These are phyloP conservation scores for Chalciporus pseudorubinellus DNA, from an alignment of 768 basidiomycete species.

Conservation along the genomic window DNA sequence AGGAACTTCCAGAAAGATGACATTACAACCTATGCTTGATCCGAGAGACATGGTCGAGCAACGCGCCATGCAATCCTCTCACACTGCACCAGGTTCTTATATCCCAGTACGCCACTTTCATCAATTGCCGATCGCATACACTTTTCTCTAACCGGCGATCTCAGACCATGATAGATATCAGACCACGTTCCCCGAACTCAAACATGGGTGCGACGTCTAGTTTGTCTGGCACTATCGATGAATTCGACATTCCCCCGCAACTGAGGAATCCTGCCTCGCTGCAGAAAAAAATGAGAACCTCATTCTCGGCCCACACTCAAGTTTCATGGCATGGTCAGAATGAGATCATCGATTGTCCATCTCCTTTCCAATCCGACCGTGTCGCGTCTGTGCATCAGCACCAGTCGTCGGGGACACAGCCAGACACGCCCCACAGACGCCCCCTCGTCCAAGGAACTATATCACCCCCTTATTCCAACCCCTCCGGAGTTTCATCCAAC, in stretches of 20 bases:
- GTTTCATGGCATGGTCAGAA: constrained; percentile 7
- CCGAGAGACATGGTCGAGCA: constrained; percentile 43
- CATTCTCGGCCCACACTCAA: constrained; percentile 12
- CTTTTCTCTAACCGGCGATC: constrained; percentile 18
- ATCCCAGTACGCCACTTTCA: constrained; percentile 35
- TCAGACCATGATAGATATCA: constrained; percentile 17
- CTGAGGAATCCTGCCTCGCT: constrained; percentile 28
- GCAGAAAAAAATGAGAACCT: constrained; percentile 19
- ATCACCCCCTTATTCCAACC: constrained; percentile 18
- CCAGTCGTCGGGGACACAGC: constrained; percentile 17
- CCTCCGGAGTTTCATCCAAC: constrained; percentile 17
- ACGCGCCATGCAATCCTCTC: constrained; percentile 30
- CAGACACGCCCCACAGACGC: constrained; percentile 21
- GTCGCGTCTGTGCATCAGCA: constrained; percentile 21
- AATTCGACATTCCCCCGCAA: constrained; percentile 41
- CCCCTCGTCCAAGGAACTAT: constrained; percentile 16
- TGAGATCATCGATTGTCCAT: not conserved
- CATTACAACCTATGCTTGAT: constrained; percentile 32
- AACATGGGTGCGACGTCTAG: constrained; percentile 45
- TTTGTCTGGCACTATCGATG: constrained; percentile 65
- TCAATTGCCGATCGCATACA: not conserved
- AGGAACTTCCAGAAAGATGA: constrained; percentile 28
- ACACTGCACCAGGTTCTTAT: constrained; percentile 33
- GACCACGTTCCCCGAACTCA: constrained; percentile 39
- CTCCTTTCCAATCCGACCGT: constrained; percentile 26